phyloP scores from a whole-genome alignment of 1,284 basidiomycete species.

The Puccinia triticina region DNA sequence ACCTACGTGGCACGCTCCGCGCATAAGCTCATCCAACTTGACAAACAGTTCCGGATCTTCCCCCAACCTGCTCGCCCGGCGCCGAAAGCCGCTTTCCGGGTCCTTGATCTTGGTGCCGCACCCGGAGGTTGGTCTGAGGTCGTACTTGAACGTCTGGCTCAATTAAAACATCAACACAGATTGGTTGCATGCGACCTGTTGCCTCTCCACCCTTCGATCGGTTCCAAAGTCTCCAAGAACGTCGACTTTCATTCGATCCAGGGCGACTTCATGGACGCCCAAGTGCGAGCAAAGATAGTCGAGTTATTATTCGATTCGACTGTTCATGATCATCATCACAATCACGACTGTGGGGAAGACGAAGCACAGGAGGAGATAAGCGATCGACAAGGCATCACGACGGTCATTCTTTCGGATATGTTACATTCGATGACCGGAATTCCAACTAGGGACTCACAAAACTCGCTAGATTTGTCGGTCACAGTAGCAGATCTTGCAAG shows the following conservation, averaged over 20 bases:
- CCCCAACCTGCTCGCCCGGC: not conserved
- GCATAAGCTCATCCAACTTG: conserved; percentile 37
- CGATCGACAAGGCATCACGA: not conserved
- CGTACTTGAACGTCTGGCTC: not conserved
- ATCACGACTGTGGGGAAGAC: not conserved
- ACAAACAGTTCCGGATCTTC: conserved; percentile 23
- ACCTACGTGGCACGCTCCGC: conserved; percentile 36
- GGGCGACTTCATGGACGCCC: conserved; percentile 2
- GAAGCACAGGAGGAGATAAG: not conserved
- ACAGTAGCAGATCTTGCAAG: conserved; percentile 13
- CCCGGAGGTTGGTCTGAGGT: conserved; percentile 45
- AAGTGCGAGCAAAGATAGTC: not conserved
- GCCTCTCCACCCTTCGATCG: conserved; percentile 20
- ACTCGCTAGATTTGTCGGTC: conserved; percentile 26
- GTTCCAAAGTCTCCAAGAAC: conserved; percentile 11
- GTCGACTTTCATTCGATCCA: conserved; percentile 21
- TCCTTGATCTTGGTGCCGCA: conserved; percentile 43
- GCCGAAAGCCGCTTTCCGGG: not conserved
- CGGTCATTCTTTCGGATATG: conserved; percentile 43
- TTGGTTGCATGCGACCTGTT: conserved; percentile 41
- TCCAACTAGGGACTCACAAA: conserved; percentile 29
- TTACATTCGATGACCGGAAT: conserved; percentile 33
- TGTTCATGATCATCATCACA: not conserved
- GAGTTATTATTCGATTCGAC: conserved; percentile 13
- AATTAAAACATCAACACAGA: not conserved